Base-by-base conservation (phyloP, 2,329 filamentous ascomycete genomes). In the Hypocrella siamensis region DNA sequence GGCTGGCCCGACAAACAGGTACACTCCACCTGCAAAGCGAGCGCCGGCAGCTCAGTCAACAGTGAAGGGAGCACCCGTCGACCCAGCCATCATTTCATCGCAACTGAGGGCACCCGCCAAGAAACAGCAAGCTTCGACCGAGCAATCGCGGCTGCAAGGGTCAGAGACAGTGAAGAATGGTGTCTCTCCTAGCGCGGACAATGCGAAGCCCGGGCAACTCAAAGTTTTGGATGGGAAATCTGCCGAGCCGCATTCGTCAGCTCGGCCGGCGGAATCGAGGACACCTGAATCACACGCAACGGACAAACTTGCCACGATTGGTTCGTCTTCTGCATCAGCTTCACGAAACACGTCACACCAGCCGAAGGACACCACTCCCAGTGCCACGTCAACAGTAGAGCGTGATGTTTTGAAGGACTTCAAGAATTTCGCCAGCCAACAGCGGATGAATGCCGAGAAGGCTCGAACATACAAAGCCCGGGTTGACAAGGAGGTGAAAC, bases 31-130 rank as follows among this genome's bases (percentile, higher is more conserved):
- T 4, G 88, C 83, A 14, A 73, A 83, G 52, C 75, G 90, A 43
- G 79, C 86, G 7, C 82, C 83, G 14, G 72, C 79, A 19, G 75
- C 66, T 17, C 71, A 82, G 40, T 63, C 83, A 4, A 81, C 77
- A 7, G 76, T 86, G 16, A 67, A 74, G 41, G 79, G 83, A 27
- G 81, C 75, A 26, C 82, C 82, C 11, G 70, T 88, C 31, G 83
- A 93, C 49, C 83, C 84, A 37, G 82, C 86, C 21, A 93, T 93
- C 47, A 92, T 94, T 46, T 88, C 83, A 6, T 77, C 84, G n/a
- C 78, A 85, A 47, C 61, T 93, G 36, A 70, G 67, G 45, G 54
- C 48, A 18, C 52, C 52, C 15, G 45, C 56, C 19, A 61, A 63
- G 45, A 57, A 56, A 37, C 48, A 49, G 28, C 24, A 44, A 34